Conservation (phyloP, 768 basidiomycete species). For the Scleroderma citrinum region DNA sequence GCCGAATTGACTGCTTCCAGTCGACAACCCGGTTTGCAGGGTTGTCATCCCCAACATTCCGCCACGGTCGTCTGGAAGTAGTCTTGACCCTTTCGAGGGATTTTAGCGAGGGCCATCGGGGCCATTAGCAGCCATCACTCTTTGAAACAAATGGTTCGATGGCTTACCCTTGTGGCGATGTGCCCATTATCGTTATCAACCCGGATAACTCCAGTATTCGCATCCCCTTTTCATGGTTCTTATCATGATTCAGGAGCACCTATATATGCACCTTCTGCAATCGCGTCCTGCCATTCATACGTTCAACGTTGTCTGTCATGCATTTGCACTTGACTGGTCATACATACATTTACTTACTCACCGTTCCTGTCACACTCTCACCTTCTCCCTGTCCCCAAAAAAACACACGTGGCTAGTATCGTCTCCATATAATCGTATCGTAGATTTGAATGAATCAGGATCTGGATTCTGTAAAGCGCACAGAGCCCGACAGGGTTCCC, state of each 20-base stretch:
- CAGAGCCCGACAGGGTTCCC: no score
- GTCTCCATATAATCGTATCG: not conserved
- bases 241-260: not conserved
- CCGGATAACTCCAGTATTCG: no score
- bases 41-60: slow-evolving; percentile 35
- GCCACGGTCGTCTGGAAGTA: slow-evolving; percentile 33
- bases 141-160: not conserved
- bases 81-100: slow-evolving; percentile 43
- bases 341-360: not conserved
- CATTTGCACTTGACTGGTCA: no score
- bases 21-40: slow-evolving; percentile 47
- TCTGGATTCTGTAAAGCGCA: no score
- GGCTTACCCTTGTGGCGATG: slow-evolving; percentile 9
- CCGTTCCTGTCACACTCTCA: not conserved
- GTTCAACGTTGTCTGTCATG: not conserved
- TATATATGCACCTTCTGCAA: not conserved
- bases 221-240: not conserved
- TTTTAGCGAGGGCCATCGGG: slow-evolving; percentile 7
- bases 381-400: not conserved
- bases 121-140: not conserved
- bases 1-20: slow-evolving; percentile 45
- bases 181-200: not conserved
- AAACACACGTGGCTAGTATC: not conserved
- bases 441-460: not conserved
- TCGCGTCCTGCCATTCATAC: not conserved